A percentile compares a stretch with the other conserved stretches of the same genome.
Conservation (phyloP, 257 asterid species). For the Perilla frutescens region DNA sequence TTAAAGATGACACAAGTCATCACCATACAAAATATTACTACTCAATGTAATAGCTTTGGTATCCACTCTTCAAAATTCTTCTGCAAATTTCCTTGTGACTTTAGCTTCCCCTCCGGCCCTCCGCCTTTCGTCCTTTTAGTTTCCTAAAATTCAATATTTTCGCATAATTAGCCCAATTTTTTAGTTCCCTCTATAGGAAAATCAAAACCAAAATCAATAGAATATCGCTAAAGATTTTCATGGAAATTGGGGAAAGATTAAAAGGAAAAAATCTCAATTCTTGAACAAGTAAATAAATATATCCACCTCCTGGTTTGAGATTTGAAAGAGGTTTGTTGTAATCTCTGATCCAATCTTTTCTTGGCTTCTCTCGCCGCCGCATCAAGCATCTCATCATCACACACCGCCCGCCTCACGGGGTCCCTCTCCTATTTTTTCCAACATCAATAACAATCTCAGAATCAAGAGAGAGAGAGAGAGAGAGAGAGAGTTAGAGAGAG, state of each 20-base stretch:
- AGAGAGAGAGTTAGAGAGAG: background rate
- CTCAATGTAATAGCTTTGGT: background rate
- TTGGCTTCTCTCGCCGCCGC: slow-evolving; percentile 43
- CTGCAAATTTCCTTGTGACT: background rate
- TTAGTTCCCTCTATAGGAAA: background rate
- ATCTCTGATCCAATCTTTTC: slow-evolving; percentile 39
- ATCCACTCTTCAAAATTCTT: background rate
- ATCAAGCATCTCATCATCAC: slow-evolving; percentile 38
- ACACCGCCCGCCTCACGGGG: background rate
- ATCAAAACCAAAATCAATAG: background rate
- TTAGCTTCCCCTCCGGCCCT: slow-evolving; percentile 6
- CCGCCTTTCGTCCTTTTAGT: background rate
- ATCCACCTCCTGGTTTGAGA: slow-evolving; percentile 21
- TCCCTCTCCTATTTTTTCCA: slow-evolving; percentile 38
- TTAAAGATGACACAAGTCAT: background rate
- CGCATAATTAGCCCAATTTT: background rate
- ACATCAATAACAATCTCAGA: background rate
- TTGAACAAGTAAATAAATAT: background rate
- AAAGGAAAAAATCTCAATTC: background rate
- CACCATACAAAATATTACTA: background rate
- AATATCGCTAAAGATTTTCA: background rate
- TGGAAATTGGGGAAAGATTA: background rate
- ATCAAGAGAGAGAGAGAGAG: background rate
- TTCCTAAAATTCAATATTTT: background rate
- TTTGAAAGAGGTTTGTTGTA: slow-evolving; percentile 24